Base-by-base conservation (phyloP, 805 yeast species). In the Yarrowia keelungensis region DNA sequence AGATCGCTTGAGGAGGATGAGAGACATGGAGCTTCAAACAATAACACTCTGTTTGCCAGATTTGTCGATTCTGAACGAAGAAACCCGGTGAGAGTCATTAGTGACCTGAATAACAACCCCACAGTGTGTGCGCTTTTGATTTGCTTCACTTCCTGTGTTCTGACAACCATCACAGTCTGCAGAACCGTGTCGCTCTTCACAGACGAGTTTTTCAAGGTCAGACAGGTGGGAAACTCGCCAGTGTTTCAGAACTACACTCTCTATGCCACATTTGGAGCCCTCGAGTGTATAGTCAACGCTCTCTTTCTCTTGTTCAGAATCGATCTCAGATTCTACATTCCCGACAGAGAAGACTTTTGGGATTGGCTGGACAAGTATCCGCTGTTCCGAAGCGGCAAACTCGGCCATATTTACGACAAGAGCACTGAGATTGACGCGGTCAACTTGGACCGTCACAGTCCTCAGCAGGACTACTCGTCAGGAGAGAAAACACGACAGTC, bases 271-370 rank as follows among this genome's bases (percentile, higher is more conserved):
- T 89, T 90, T 86, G 93, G 93, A 39, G 85, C 83, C 2, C 79
- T 87, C 54, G 95, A 90, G 79, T 78, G 81, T 0, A 73, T 87
- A 36, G 85, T 87, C 67, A 84, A 87, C 71, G 68, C 86, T 8
- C 71, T 87, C 42, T 88, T 87, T 75, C 76, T 90, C 68, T 73
- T 87, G 39, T 86, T 87, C 19, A 83, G 96, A 76, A 86, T 88
- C 66, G 95, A 90, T 76, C 81, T 90, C 73, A 83, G 95, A 76
- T 90, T 89, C 79, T 90, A 90, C 81, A 87, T 90, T 77, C 94
- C 95, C 12, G 93, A 89, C 76, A 77, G 76, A 32, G 65, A 59
- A 36, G 65, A 59, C 65, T 59, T 59, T 32, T 59, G 65, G 65
- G 65, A 59, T 35, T 59, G 65, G 65, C 42, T 59, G 32, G 65